phyloP scores from a whole-genome alignment of 2,329 filamentous ascomycete species.

The Aspergillus latus region DNA sequence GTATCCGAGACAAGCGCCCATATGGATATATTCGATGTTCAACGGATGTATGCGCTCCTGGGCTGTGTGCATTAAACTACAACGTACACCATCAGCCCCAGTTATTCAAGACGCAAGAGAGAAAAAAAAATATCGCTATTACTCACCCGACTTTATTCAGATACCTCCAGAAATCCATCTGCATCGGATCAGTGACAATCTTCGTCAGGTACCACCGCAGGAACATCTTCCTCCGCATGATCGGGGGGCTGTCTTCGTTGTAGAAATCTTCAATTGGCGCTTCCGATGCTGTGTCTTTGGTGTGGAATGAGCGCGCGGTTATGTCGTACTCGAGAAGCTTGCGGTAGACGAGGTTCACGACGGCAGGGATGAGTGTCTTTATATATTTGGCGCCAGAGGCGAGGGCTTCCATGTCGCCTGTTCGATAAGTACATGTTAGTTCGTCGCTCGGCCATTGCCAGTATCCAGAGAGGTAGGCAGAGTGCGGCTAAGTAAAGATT shows the following conservation, averaged over 20 bases:
- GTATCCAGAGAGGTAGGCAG: too few relatives aligned
- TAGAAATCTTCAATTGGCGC: conserved; percentile 64
- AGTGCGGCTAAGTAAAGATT: background rate
- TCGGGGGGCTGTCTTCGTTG: conserved; percentile 70
- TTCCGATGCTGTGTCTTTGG: conserved; percentile 61
- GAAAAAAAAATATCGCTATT: too few relatives aligned
- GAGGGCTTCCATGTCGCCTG: conserved; percentile 72
- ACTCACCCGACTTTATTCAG: conserved; percentile 76
- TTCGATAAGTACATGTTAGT: background rate
- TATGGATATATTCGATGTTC: conserved; percentile 78
- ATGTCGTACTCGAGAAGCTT: conserved; percentile 80
- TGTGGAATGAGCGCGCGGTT: conserved; percentile 73
- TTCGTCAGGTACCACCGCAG: conserved; percentile 71
- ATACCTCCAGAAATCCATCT: conserved; percentile 80
- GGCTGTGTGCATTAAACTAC: conserved; percentile 76
- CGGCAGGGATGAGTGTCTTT: conserved; percentile 75
- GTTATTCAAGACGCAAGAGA: too few relatives aligned
- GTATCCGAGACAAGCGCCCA: conserved; percentile 69
- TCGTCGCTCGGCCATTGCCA: background rate
- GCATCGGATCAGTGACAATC: conserved; percentile 71
- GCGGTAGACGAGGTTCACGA: conserved; percentile 82
- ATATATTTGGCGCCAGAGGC: conserved; percentile 71
- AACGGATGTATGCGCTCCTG: conserved; percentile 69
- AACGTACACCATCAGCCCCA: background rate
- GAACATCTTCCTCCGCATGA: conserved; percentile 76